Evolutionary conservation across 495 filamentous ascomycete genomes (phyloP).

Genomic region (Daldinia bambusicola): DNA sequence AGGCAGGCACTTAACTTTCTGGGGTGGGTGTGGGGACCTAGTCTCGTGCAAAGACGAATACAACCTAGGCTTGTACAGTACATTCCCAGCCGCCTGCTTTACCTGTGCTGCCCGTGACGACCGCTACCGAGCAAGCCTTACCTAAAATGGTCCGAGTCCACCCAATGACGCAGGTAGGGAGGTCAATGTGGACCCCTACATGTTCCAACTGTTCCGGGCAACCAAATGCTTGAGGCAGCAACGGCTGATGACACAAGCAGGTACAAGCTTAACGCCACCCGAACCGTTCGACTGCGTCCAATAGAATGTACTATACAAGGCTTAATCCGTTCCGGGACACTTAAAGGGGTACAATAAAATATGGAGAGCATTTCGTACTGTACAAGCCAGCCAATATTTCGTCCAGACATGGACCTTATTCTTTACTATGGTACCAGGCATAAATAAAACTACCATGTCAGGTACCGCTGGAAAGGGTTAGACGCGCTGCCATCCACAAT

Average conservation of each 20-base stretch:
- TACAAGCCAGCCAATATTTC: constrained; percentile 16
- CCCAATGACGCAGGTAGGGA: constrained; percentile 23
- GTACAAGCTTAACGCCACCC: constrained; percentile 33
- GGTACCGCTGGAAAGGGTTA: no score
- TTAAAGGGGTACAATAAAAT: constrained; percentile 12
- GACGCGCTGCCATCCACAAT: no score
- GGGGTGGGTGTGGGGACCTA: constrained; percentile 30
- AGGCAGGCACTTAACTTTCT: constrained; percentile 30
- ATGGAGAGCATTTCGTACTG: constrained; percentile 25
- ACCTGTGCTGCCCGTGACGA: constrained; percentile 27
- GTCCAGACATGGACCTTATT: no score
- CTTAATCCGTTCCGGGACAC: constrained; percentile 36
- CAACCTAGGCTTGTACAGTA: constrained; percentile 26
- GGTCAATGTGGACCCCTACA: constrained; percentile 23
- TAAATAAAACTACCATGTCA: no score
- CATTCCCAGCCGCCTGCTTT: constrained; percentile 3
- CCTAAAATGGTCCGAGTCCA: constrained; percentile 15
- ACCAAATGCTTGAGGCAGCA: constrained; percentile 41
- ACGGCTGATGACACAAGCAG: constrained; percentile 44
- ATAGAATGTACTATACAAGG: constrained; percentile 12
- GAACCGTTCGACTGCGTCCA: constrained; percentile 9
- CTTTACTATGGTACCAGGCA: no score
- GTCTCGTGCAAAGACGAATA: constrained; percentile 39
- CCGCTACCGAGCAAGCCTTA: constrained; percentile 21
- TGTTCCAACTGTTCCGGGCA: constrained; percentile 25